Evolutionary conservation across 2,329 filamentous ascomycete species (phyloP).

Genomic region (Epichloe elymi): DNA sequence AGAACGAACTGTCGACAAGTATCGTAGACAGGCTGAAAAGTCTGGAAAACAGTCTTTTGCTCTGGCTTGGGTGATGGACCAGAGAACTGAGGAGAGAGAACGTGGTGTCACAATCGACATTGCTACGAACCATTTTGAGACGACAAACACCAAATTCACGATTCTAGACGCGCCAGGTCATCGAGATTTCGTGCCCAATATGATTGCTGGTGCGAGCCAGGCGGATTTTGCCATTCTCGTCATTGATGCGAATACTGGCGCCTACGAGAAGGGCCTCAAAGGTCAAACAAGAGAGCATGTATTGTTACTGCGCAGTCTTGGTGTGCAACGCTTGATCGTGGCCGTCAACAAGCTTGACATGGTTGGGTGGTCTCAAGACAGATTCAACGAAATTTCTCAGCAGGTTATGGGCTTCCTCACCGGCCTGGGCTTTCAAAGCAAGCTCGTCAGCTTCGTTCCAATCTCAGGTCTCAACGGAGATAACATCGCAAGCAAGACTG

Average conservation of each 20-base stretch:
- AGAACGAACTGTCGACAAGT: conserved; percentile 76
- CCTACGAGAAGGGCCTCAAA: conserved; percentile 85
- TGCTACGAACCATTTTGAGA: conserved; percentile 88
- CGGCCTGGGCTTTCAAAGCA: conserved; percentile 66
- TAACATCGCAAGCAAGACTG: conserved; percentile 57
- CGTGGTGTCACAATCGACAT: conserved; percentile 95
- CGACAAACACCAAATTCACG: conserved; percentile 73
- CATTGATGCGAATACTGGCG: conserved; percentile 78
- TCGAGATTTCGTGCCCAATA: conserved; percentile 92
- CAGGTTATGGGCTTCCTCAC: conserved; percentile 75
- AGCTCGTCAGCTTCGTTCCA: conserved; percentile 76
- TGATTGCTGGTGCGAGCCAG: conserved; percentile 94
- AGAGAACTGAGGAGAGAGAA: conserved; percentile 75
- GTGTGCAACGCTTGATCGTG: conserved; percentile 75
- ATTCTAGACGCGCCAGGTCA: conserved; percentile 94
- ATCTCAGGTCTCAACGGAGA: conserved; percentile 82
- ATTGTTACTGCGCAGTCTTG: conserved; percentile 77
- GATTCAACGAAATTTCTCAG: conserved; percentile 74
- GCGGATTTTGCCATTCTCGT: conserved; percentile 93
- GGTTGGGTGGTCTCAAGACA: conserved; percentile 65
- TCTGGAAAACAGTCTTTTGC: conserved; percentile 94
- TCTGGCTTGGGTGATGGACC: conserved; percentile 92
- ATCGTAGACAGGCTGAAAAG: conserved; percentile 75
- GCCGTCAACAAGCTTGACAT: conserved; percentile 94
- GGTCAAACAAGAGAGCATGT: conserved; percentile 94